Conservation (phyloP, 768 basidiomycete genomes). For the Russula griseocarnosa region DNA sequence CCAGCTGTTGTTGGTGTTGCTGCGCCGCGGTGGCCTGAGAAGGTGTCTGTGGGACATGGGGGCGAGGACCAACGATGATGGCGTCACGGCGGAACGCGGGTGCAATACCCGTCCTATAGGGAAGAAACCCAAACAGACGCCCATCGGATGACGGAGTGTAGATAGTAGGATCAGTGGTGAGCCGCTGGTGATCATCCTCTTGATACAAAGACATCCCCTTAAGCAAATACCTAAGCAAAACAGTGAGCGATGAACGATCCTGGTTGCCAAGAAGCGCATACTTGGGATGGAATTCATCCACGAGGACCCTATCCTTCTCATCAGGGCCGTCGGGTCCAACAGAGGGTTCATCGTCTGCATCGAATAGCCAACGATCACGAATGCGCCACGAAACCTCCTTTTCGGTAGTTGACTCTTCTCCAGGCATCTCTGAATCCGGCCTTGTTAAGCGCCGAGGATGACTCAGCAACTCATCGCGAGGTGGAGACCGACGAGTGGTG, state of each 20-base stretch:
- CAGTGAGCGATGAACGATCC: slow-evolving; percentile 1
- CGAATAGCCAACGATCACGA: slow-evolving; percentile 64
- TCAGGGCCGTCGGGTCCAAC: slow-evolving; percentile 57
- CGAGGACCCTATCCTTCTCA: slow-evolving; percentile 61
- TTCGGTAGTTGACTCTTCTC: slow-evolving; percentile 33
- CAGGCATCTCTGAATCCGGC: slow-evolving; percentile 20
- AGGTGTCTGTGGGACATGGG: slow-evolving; percentile 19
- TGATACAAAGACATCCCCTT: slow-evolving; percentile 26
- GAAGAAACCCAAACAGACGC: slow-evolving; percentile 17
- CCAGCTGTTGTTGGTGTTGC: slow-evolving; percentile 22
- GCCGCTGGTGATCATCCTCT: slow-evolving; percentile 26
- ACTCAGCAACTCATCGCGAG: slow-evolving; percentile 18
- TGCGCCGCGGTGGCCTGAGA: slow-evolving; percentile 26
- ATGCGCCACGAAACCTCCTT: slow-evolving; percentile 45
- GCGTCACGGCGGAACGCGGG: slow-evolving; percentile 25
- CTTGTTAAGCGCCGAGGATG: slow-evolving; percentile 23
- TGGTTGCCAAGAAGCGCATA: slow-evolving; percentile 27
- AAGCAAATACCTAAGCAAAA: slow-evolving; percentile 45
- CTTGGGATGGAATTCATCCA: slow-evolving; percentile 68
- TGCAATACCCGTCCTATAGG: slow-evolving; percentile 24
- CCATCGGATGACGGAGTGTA: slow-evolving; percentile 24
- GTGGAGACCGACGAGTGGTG: slow-evolving; percentile 23
- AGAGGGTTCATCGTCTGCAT: slow-evolving; percentile 57
- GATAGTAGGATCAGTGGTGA: slow-evolving; percentile 27
- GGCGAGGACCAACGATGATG: slow-evolving; percentile 24